phyloP scores from a whole-genome alignment of 2,329 filamentous ascomycete species.

The Scedosporium boydii region DNA sequence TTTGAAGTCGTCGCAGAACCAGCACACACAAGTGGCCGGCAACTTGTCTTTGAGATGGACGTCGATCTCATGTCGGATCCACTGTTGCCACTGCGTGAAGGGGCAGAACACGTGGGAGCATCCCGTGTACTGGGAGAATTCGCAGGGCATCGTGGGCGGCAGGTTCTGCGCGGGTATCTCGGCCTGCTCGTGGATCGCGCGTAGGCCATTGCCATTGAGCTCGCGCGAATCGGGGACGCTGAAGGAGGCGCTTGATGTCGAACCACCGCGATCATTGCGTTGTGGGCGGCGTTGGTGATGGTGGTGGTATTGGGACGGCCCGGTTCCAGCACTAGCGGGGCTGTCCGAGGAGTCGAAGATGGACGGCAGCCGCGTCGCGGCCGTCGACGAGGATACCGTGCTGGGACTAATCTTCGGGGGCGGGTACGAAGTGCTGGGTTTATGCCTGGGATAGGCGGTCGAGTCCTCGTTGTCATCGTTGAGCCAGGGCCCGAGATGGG shows the following conservation, averaged over 20 bases:
- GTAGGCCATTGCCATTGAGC: not conserved
- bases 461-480: conserved; percentile 14
- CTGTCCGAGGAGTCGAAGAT: not conserved
- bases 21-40: conserved; percentile 32
- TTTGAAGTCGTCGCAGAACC: conserved; percentile 33
- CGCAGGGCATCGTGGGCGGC: conserved; percentile 29
- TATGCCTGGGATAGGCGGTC: not conserved
- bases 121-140: conserved; percentile 23
- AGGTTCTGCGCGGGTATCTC: conserved; percentile 2
- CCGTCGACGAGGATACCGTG: not conserved
- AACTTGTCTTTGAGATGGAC: conserved; percentile 25
- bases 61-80: conserved; percentile 34
- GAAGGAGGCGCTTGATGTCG: not conserved
- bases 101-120: conserved; percentile 28
- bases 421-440: too few relatives aligned
- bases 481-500: not conserved
- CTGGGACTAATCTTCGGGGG: not conserved
- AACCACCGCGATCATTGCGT: not conserved
- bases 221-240: not conserved
- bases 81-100: conserved; percentile 25
- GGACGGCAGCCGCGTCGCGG: not conserved
- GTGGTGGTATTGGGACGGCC: not conserved
- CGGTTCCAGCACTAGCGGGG: not conserved
- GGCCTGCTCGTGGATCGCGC: not conserved
- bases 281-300: not conserved